Evolutionary conservation across 2,329 filamentous ascomycete species (phyloP).

Genomic region (Zalaria sp.): DNA sequence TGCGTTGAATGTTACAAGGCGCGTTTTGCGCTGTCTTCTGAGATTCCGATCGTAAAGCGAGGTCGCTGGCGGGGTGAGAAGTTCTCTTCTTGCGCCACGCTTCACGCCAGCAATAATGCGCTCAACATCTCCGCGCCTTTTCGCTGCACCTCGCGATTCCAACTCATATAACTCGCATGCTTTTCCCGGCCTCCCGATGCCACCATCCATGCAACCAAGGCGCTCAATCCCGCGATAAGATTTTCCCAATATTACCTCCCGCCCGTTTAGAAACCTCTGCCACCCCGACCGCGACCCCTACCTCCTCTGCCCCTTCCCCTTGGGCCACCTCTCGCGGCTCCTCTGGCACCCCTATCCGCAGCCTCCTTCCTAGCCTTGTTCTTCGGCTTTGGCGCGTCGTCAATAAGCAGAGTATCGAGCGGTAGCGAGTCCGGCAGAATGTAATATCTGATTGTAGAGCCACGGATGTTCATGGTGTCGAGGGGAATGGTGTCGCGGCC

Average conservation of each 20-base stretch:
- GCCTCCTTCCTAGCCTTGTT: slow-evolving; percentile 97
- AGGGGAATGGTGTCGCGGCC: slow-evolving; percentile 77
- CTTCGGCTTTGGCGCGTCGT: slow-evolving; percentile 96
- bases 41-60: no score
- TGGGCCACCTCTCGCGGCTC: slow-evolving; percentile 35
- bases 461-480: slow-evolving; percentile 93
- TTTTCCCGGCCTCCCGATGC: no score
- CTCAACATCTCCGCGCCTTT: no score
- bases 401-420: slow-evolving; percentile 86
- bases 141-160: no score
- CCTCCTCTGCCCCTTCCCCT: slow-evolving; percentile 32
- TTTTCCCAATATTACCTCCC: background rate
- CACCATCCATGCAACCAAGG: no score
- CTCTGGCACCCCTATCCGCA: slow-evolving; percentile 31
- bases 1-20: no score
- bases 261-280: slow-evolving; percentile 9
- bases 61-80: no score
- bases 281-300: slow-evolving; percentile 23
- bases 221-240: no score
- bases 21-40: no score
- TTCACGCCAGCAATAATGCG: no score
- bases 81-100: no score
- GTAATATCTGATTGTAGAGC: slow-evolving; percentile 89
- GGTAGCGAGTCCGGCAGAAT: slow-evolving; percentile 93
- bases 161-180: no score